Conservation (phyloP, 2,329 filamentous ascomycete genomes). For the Monilinia polystroma region DNA sequence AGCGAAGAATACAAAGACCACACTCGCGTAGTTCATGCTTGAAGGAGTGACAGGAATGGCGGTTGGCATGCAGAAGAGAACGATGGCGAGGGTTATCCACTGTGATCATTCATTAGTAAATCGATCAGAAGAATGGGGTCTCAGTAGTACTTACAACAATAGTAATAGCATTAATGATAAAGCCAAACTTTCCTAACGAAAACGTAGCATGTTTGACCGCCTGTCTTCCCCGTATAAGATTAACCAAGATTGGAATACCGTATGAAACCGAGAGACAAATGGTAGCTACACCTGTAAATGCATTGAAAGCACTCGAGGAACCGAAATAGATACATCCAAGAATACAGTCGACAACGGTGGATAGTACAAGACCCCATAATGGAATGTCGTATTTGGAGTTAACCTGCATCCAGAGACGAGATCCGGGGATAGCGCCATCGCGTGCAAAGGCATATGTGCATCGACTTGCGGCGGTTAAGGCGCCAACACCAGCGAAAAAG, state of each 20-base stretch:
- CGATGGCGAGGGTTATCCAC: conserved; percentile 69
- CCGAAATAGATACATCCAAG: conserved; percentile 80
- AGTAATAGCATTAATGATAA: conserved; percentile 64
- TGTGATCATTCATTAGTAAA: not conserved
- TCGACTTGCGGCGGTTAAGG: conserved; percentile 70
- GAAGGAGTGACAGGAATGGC: conserved; percentile 55
- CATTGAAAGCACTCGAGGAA: conserved; percentile 73
- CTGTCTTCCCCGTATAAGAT: conserved; percentile 63
- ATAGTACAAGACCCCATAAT: conserved; percentile 66
- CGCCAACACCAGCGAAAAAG: conserved; percentile 73
- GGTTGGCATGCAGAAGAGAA: conserved; percentile 75
- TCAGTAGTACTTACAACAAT: conserved; percentile 42
- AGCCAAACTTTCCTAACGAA: conserved; percentile 68
- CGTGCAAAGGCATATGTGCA: conserved; percentile 76
- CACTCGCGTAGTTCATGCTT: conserved; percentile 66
- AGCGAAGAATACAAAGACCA: conserved; percentile 64
- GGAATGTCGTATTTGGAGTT: conserved; percentile 67
- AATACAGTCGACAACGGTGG: conserved; percentile 65
- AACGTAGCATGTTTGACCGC: conserved; percentile 65
- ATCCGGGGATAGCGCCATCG: conserved; percentile 72
- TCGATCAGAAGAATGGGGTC: not conserved
- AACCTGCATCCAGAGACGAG: conserved; percentile 64
- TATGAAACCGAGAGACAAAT: conserved; percentile 77
- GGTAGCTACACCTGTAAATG: conserved; percentile 76
- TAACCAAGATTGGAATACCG: conserved; percentile 72